Base-by-base conservation (phyloP, 2,329 filamentous ascomycete genomes). In the Ceratocystis huliohia region DNA sequence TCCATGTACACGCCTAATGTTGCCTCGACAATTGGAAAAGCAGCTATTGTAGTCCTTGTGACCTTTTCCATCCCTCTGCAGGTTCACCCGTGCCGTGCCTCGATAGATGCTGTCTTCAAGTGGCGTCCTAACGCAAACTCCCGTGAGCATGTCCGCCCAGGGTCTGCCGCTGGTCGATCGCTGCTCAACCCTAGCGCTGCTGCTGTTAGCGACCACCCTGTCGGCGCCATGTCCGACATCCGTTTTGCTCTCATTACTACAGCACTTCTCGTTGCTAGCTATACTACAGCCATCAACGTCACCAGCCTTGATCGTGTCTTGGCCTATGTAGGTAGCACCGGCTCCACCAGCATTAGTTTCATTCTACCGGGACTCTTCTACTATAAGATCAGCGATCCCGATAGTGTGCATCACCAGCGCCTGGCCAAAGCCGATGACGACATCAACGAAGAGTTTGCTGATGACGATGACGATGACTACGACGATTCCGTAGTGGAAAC, bases 11-110 rank as follows among this genome's bases (percentile, higher is more conserved):
- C 84, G 3, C 84, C 89, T 1, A 90, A 88, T 0, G 81, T 90
- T 56, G 87, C 88, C 17, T 93, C 92, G 1, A 97, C 93, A 1
- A 91, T 99, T 71, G 94, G 90, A 65, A 93, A 95, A 70, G 90
- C 91, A 2, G 94, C 94, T 61, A 99, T 99, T 70, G 94, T 99
- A 46, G 82, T 97, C 67, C 84, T 99, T 0, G 94, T 99, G 71
- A 91, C 95, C 75, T 97, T 99, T 75, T 96, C 91, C 17, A 93
- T 97, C 69, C 94, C 94, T 0, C 82, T 99, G 1, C 94, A 99
- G 75, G 88, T 96, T 46, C 94, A 99, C 74, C 94, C 94, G 0
- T 97, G 94, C 77, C 86, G 94, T 68, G 94, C 94, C n/a, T 96
- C 90, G 17, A 80, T 97, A 33, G 91, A 97, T 72, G 93, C 94